A percentile compares a stretch with the other conserved stretches of the same genome.
Conservation (phyloP, 495 filamentous ascomycete species). For the Recurvomyces mirabilis region DNA sequence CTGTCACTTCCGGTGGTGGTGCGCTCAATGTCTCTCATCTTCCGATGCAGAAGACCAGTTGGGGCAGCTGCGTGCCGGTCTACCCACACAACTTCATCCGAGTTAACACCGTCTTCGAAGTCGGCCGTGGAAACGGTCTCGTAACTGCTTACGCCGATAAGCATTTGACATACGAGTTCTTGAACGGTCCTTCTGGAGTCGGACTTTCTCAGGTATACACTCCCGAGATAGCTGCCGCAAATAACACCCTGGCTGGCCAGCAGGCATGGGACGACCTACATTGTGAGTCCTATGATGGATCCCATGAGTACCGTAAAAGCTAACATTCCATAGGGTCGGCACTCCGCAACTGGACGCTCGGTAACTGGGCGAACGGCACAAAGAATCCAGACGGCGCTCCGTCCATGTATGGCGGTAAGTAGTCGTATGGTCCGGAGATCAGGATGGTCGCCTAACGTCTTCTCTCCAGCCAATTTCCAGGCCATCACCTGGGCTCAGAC, state of each 20-base stretch:
- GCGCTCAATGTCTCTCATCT: background rate
- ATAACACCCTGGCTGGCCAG: conserved; percentile 15
- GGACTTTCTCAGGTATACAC: conserved; percentile 32
- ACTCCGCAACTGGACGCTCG: background rate
- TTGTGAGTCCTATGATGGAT: conserved; percentile 1
- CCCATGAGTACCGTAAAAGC: too few species aligned
- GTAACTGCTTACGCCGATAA: conserved; percentile 34
- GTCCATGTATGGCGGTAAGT: conserved; percentile 1
- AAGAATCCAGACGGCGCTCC: background rate
- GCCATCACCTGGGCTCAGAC: conserved; percentile 4
- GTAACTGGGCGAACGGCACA: conserved; percentile 1
- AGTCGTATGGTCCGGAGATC: background rate
- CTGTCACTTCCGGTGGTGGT: background rate
- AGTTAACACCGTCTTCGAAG: conserved; percentile 33
- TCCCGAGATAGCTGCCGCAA: conserved; percentile 27
- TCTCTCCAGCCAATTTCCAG: background rate
- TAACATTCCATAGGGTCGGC: too few species aligned
- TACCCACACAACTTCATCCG: conserved; percentile 31
- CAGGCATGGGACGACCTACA: background rate
- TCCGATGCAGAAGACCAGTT: background rate
- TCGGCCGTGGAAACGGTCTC: conserved; percentile 23
- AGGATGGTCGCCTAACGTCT: background rate
- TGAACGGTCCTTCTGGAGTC: conserved; percentile 28
- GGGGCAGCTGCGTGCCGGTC: background rate
- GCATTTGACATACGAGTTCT: conserved; percentile 32